Percentiles rank a stretch among this genome's conserved stretches.
phyloP scores from a whole-genome alignment of 2,329 filamentous ascomycete species.

The Talaromyces rugulosus region DNA sequence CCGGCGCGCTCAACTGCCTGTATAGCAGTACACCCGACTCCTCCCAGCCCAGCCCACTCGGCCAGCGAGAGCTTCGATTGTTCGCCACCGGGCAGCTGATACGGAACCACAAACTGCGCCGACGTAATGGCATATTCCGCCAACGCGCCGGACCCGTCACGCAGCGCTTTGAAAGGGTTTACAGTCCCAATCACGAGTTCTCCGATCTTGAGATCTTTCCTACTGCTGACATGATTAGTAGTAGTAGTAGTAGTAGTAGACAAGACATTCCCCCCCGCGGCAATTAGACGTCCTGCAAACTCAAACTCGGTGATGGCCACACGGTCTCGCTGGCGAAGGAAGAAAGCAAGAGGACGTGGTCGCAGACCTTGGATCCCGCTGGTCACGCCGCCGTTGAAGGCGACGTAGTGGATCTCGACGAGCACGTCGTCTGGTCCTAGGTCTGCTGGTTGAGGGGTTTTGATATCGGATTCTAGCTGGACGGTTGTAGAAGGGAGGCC shows the following conservation, averaged over 20 bases:
- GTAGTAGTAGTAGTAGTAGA: neutral
- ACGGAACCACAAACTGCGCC: neutral
- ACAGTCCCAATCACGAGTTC: neutral
- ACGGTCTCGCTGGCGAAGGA: neutral
- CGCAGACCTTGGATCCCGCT: neutral
- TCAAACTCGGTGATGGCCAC: neutral
- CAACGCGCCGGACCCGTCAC: neutral
- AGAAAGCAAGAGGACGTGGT: neutral
- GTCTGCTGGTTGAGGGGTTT: neutral
- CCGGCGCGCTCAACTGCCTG: neutral
- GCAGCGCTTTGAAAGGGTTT: neutral
- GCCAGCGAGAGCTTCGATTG: neutral
- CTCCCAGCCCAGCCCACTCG: slow-evolving; percentile 1
- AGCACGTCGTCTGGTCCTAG: slow-evolving; percentile 2
- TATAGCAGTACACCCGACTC: neutral
- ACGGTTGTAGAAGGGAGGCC: slow-evolving; percentile 4
- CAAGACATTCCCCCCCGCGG: neutral
- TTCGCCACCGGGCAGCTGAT: neutral
- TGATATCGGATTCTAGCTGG: neutral
- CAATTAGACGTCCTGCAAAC: neutral
- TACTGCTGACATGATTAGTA: neutral
- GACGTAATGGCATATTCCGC: neutral
- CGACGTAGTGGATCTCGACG: neutral
- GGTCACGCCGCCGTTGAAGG: neutral
- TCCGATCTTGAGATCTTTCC: neutral